A percentile compares a stretch with the other conserved stretches of the same genome.
Conservation (phyloP, 202 grass and related monocot genomes). For the Alloteropsis angusta region DNA sequence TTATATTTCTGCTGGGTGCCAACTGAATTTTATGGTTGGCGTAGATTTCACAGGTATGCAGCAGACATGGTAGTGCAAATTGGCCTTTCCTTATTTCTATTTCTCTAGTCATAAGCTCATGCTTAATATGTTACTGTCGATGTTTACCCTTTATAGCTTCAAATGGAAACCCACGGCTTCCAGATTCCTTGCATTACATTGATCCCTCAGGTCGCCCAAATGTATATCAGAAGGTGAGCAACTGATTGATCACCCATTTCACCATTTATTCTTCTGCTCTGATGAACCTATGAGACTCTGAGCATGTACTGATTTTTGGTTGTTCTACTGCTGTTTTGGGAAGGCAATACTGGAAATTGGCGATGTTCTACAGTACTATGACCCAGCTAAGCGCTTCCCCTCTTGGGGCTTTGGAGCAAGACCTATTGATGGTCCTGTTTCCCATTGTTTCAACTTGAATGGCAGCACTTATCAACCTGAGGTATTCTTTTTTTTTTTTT, state of each 20-base stretch:
- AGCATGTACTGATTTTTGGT: conserved; percentile 24
- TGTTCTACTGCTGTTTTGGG: conserved; percentile 12
- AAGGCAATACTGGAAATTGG: conserved; percentile 96
- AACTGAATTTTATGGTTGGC: conserved; percentile 93
- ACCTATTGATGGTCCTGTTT: conserved; percentile 94
- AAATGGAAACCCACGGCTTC: conserved; percentile 96
- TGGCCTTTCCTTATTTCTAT: conserved; percentile 17
- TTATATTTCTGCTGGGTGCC: conserved; percentile 79
- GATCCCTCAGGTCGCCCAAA: conserved; percentile 92
- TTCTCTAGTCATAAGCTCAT: not conserved
- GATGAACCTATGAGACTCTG: conserved; percentile 8
- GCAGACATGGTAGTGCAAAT: conserved; percentile 7
- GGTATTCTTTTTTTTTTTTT: conserved; percentile 43
- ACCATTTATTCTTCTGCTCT: conserved; percentile 22
- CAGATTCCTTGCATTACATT: conserved; percentile 99
- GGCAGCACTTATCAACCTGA: conserved; percentile 89
- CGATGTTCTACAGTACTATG: conserved; percentile 87
- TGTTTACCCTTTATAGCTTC: conserved; percentile 64
- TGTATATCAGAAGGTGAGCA: conserved; percentile 97
- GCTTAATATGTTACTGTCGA: not conserved
- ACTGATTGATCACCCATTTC: conserved; percentile 16
- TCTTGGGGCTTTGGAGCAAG: conserved; percentile 98
- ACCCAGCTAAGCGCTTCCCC: conserved; percentile 62
- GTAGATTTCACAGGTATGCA: conserved; percentile 91
- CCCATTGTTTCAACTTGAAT: conserved; percentile 98